These are phyloP conservation scores for Athelia psychrophila DNA, from an alignment of 1,284 basidiomycete genomes.

Conservation along the genomic window DNA sequence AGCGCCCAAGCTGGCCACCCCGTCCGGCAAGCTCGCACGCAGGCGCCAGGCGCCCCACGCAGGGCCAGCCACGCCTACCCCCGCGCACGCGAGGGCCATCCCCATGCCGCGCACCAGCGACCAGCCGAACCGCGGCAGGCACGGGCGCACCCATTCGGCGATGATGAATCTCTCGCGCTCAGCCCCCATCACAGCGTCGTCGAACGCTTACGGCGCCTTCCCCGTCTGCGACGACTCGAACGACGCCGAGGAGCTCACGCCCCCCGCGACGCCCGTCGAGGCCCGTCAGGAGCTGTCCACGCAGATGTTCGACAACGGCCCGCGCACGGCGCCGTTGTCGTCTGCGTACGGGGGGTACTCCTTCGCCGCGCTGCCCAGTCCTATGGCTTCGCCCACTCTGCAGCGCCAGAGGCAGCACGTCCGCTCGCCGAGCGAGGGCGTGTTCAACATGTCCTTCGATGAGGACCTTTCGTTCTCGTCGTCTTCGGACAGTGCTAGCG, in stretches of 20 bases:
- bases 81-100: conserved; percentile 25
- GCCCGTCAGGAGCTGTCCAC: background rate
- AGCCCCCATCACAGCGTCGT: conserved; percentile 12
- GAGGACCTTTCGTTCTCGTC: conserved; percentile 45
- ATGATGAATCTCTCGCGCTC: conserved; percentile 16
- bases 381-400: conserved; percentile 34
- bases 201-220: conserved; percentile 25
- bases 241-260: conserved; percentile 26
- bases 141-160: conserved; percentile 4
- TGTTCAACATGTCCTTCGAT: conserved; percentile 68
- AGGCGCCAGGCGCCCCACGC: conserved; percentile 27
- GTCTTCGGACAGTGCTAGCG: conserved; percentile 23
- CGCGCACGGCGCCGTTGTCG: conserved; percentile 49
- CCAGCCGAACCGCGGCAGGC: background rate
- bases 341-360: conserved; percentile 36
- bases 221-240: conserved; percentile 36
- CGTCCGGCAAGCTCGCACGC: conserved; percentile 35
- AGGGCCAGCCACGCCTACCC: conserved; percentile 15
- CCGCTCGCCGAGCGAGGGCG: conserved; percentile 61
- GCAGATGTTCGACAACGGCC: conserved; percentile 33
- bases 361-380: conserved; percentile 26
- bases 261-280: conserved; percentile 28
- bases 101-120: conserved; percentile 23
- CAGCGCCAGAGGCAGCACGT: conserved; percentile 42
- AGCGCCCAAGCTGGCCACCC: conserved; percentile 28